Evolutionary conservation across 2,329 filamentous ascomycete species (phyloP), one percentile per base, ranked within the genome.

Genomic region (Biscogniauxia marginata): DNA sequence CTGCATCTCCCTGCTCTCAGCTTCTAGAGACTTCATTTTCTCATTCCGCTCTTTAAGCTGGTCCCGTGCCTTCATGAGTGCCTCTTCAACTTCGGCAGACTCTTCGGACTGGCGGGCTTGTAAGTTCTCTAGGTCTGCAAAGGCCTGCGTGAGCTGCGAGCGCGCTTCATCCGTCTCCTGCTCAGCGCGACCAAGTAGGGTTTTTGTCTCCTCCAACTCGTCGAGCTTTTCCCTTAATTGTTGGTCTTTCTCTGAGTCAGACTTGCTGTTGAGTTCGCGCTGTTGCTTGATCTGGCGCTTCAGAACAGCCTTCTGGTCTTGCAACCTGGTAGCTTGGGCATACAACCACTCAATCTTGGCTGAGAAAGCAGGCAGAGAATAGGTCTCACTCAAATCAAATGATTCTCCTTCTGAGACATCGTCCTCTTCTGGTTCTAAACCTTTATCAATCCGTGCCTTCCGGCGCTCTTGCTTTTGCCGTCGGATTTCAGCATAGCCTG

Each of bases 211-310:
- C 34, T 84, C 78, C 6, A 89, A 69, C 63, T 87, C 81, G 16
- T 82, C 79, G 52, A 80, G 76, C 64, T 84, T 85, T 49, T 77
- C 71, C 21, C 81, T 77, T n/a, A 90, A 71, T 60, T 89, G 83
- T 44, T 81, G 81, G 64, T 89, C 87, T 67, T 87, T 85, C 58
- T 87, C 82, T 19, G 84, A 79, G 63, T 96, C 91, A 1, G 91
- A 92, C 68, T 93, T 93, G 76, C 82, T 92, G 74, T 96, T 96
- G 55, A 97, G 82, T 68, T 96, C 91, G 56, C 93, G 89, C 74
- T 98, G 93, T 71, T 98, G 93, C 75, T 96, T 93, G 67, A 97
- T 93, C 71, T 98, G 93, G 46, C 92, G 86, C 67, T 93, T 89
- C 7, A 98, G 81, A 20, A 96, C 93, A 49, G 86, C 85, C 70